Conservation (phyloP, 2,329 filamentous ascomycete species). For the Aspergillaceae sp. region DNA sequence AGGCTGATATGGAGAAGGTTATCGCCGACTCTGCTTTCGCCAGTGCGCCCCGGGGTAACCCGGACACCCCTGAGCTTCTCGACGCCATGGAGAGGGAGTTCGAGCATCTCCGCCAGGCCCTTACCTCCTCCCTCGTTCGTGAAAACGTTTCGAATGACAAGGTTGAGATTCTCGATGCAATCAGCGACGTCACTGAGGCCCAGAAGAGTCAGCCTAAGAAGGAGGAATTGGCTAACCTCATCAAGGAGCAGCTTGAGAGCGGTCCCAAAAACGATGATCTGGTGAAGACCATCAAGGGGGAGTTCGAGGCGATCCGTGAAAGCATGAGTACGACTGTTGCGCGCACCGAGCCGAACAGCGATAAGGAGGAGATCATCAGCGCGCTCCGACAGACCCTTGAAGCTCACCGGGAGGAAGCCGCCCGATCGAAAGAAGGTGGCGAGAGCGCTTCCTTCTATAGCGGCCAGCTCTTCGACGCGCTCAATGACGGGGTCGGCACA, state of each 20-base stretch:
- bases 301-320: constrained; percentile 54
- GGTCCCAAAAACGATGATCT: constrained; percentile 20
- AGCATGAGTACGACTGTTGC: constrained; percentile 26
- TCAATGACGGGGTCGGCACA: constrained; percentile 63
- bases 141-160: constrained; percentile 49
- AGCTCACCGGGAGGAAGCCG: constrained; percentile 42
- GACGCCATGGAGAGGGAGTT: constrained; percentile 74
- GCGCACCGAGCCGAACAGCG: constrained; percentile 20
- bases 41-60: constrained; percentile 21
- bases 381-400: constrained; percentile 37
- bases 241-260: constrained; percentile 52
- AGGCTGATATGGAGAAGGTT: constrained; percentile 48
- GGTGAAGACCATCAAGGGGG: constrained; percentile 46
- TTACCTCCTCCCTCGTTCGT: constrained; percentile 61
- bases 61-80: constrained; percentile 60
- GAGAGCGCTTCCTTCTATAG: constrained; percentile 48
- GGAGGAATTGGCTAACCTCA: constrained; percentile 30
- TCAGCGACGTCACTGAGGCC: constrained; percentile 41
- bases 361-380: constrained; percentile 59
- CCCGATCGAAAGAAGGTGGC: constrained; percentile 46
- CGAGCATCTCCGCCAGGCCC: constrained; percentile 67
- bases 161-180: constrained; percentile 53
- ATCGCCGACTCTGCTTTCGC: constrained; percentile 37
- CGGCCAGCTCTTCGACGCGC: constrained; percentile 51
- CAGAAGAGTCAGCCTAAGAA: constrained; percentile 27